A percentile compares a stretch with the other conserved stretches of the same genome.
Evolutionary conservation across 1,284 basidiomycete species (phyloP).

Genomic region (Marasmius sp.): DNA sequence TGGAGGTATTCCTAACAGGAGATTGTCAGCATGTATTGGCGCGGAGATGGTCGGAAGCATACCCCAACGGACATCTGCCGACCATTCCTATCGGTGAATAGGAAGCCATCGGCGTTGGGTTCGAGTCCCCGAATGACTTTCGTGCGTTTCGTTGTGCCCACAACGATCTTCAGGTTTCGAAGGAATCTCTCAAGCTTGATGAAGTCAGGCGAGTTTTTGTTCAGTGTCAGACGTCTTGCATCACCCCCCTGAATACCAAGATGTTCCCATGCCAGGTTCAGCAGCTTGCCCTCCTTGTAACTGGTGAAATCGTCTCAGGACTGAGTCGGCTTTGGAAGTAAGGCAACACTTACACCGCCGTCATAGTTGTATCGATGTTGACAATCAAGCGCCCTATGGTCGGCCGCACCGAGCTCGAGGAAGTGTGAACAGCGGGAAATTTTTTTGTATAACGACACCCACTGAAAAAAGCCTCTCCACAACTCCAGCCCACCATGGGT

Average conservation of each 20-base stretch:
- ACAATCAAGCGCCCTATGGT: conserved; percentile 31
- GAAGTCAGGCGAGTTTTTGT: conserved; percentile 17
- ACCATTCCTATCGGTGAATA: conserved; percentile 26
- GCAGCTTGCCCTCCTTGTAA: conserved; percentile 23
- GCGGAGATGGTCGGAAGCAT: neutral
- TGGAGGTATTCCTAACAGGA: conserved; percentile 32
- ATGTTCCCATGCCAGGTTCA: conserved; percentile 24
- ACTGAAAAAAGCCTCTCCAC: conserved; percentile 36
- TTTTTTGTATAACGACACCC: neutral
- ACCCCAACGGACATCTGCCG: conserved; percentile 32
- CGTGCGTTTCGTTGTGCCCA: conserved; percentile 13
- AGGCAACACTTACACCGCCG: conserved; percentile 24
- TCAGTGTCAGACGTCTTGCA: conserved; percentile 23
- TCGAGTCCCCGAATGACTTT: conserved; percentile 31
- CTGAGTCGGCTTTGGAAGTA: neutral
- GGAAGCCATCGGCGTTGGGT: conserved; percentile 24
- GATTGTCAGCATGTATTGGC: neutral
- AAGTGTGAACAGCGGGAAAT: conserved; percentile 5
- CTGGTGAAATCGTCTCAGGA: neutral
- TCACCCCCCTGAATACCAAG: conserved; percentile 19
- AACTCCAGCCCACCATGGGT: conserved; percentile 26
- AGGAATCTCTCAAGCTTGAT: conserved; percentile 28
- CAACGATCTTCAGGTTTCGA: conserved; percentile 24
- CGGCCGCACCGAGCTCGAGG: conserved; percentile 34
- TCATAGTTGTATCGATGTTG: conserved; percentile 22